Conservation (phyloP, 768 basidiomycete species). For the Amanita inopinata region DNA sequence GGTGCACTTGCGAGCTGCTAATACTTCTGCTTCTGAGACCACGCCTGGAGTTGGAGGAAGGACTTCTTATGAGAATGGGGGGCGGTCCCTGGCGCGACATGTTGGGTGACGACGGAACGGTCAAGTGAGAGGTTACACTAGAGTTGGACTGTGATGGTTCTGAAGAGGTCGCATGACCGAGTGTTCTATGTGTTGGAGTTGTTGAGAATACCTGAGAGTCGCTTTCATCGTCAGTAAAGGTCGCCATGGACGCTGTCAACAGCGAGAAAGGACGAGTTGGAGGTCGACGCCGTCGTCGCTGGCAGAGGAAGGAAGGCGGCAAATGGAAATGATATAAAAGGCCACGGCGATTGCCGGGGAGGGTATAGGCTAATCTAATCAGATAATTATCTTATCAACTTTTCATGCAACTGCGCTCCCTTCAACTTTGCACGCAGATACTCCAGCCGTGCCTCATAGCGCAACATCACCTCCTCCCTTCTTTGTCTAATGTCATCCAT, state of each 20-base stretch:
- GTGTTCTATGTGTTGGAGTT: neutral
- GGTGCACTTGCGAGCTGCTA: constrained; percentile 45
- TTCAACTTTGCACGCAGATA: constrained; percentile 77
- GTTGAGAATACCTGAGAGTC: neutral
- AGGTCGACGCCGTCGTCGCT: constrained; percentile 26
- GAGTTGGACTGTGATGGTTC: constrained; percentile 19
- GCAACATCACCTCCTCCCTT: constrained; percentile 57
- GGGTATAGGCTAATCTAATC: constrained; percentile 17
- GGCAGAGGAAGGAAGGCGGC: constrained; percentile 20
- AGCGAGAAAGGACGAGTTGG: constrained; percentile 8
- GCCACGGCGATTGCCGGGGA: constrained; percentile 21
- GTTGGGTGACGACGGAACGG: constrained; percentile 36
- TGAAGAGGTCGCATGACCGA: constrained; percentile 23
- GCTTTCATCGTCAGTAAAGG: constrained; percentile 10
- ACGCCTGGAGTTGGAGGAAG: constrained; percentile 42
- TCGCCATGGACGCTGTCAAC: constrained; percentile 30
- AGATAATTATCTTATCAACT: constrained; percentile 50
- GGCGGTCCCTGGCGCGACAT: constrained; percentile 30
- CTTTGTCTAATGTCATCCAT: constrained; percentile 61
- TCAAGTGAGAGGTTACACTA: constrained; percentile 61
- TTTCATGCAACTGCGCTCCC: constrained; percentile 77
- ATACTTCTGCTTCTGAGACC: constrained; percentile 50
- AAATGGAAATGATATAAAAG: constrained; percentile 17
- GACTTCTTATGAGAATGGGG: constrained; percentile 36
- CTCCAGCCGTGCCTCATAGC: constrained; percentile 70